Percentiles rank a stretch among this genome's conserved stretches.
Evolutionary conservation across 2,329 filamentous ascomycete species (phyloP).

Genomic region (Botrytis pseudocinerea): DNA sequence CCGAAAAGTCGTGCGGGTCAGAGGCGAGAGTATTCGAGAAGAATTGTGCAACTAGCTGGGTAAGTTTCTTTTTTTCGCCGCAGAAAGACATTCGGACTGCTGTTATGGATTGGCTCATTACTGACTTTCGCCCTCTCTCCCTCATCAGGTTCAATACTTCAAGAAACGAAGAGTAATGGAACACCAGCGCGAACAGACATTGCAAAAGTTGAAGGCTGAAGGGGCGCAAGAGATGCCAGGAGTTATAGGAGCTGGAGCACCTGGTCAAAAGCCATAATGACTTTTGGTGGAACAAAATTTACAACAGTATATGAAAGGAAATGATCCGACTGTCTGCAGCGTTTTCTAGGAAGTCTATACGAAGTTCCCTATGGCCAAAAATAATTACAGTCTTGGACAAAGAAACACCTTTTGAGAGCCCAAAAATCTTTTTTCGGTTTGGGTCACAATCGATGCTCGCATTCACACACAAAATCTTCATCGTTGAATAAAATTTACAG

Average conservation of each 20-base stretch:
- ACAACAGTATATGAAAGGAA: not conserved
- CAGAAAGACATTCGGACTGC: not conserved
- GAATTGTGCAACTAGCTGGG: conserved; percentile 90
- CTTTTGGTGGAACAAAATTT: not conserved
- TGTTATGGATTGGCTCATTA: not conserved
- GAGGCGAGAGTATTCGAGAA: conserved; percentile 71
- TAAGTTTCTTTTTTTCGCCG: conserved; percentile 48
- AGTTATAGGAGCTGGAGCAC: conserved; percentile 28
- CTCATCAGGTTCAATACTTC: conserved; percentile 83
- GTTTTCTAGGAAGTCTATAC: not conserved
- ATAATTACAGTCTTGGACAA: not conserved
- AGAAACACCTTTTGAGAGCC: not conserved
- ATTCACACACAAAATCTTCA: not conserved
- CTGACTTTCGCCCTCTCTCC: conserved; percentile 26
- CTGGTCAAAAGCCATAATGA: conserved; percentile 23
- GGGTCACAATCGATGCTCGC: not conserved
- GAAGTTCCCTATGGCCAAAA: not conserved
- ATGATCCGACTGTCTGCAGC: not conserved
- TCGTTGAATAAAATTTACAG: not conserved
- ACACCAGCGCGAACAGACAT: conserved; percentile 75
- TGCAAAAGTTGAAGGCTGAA: conserved; percentile 73
- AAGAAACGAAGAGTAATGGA: conserved; percentile 96
- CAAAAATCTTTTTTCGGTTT: not conserved
- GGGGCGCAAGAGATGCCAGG: conserved; percentile 62
- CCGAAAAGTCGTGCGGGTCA: conserved; percentile 56